Base-by-base conservation (phyloP, 805 yeast species). In the baker's yeast (Saccharomyces cerevisiae) region DNA sequence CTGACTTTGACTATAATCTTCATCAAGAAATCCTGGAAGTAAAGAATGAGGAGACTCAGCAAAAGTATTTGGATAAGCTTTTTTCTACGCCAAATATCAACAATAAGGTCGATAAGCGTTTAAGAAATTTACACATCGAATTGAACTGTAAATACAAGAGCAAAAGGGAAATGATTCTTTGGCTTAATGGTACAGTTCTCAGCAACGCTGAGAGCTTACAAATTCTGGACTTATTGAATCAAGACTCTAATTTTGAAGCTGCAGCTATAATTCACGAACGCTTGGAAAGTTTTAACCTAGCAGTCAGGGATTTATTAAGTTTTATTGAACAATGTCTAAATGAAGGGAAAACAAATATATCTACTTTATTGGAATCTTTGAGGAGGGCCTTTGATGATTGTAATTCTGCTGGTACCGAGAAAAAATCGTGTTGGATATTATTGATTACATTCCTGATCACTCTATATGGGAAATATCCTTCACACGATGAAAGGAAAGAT, bases 391-490 rank as follows among this genome's bases (percentile, higher is more conserved):
- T 64, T 6, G 55, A 53, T 41, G 56, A 57, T 13, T 48, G 59
- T 8, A 47, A 57, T 31, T 47, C 28, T 10, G 49, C 59, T 1
- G 41, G n/a, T 2, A 53, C 41, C 11, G 53, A 51, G 6, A 60
- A 41, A 29, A 56, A 53, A 10, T 8, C 32, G 5, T 59, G 63
- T 41, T 69, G 71, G 70, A 52, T 63, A 3, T 55, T 57, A 24
- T 43, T 68, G 1, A 54, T 67, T 2, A 59, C 65, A 11, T 59
- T 58, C 47, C 49, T 68, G 26, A 52, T 67, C 36, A 54, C 49
- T 26, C 48, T 56, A 41, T 63, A 53, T 49, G 59, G 58, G n/a
- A 51, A 28, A 8, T 31, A 31, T 6, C 21, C 29, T n/a, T 22
- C 26, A 22, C 31, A 46, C 30, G 9, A 24, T 6, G 29, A 28